Evolutionary conservation across 148 eudicot species (phyloP), one percentile per base, ranked within the genome.

Genomic region (Arctostaphylos glauca): DNA sequence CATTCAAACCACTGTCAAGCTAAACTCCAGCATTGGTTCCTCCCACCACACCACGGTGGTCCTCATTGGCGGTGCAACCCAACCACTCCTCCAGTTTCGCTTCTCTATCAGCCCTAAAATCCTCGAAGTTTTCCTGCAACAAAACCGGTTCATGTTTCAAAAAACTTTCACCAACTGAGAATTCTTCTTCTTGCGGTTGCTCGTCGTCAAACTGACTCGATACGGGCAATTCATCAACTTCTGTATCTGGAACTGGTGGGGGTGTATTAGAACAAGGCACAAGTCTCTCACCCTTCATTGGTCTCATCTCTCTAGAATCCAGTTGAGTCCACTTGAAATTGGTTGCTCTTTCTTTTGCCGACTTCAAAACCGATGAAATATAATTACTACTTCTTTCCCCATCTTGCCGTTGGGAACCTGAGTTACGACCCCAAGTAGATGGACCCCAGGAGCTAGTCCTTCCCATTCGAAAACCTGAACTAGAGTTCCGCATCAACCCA

Each of bases 21-120:
- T 84, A 59, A 80, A 74, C 50, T 19, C 58, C 43, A 55, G 78
- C 81, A 81, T 74, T 75, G 15, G 52, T 62, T 74, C 83, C 59
- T 74, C 46, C 64, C 49, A 38, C 64, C 59, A 38, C 38, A 18
- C 60, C 41, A 56, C 72, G 58, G 71, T 23, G 58, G 71, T 23
- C 60, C 74, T 81, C 67, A 31, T 62, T 78, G 41, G 71, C 56
- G 10, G 62, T 64, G 68, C 83, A 88, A 84, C 87, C 87, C 76
- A 92, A 85, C 97, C 98, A 95, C 55, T 90, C 91, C 79, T 93
- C 95, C 25, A 95, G 82, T 83, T 84, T 92, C 25, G 92, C 92
- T 86, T 93, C 98, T 87, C 73, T 91, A 76, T 87, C 93, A 19
- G 91, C 91, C 85, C 85, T 95, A 55, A 93, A 92, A 77, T 89